These are phyloP conservation scores for Vitis rupestris DNA, from an alignment of 164 flowering plant species.

Conservation along the genomic window DNA sequence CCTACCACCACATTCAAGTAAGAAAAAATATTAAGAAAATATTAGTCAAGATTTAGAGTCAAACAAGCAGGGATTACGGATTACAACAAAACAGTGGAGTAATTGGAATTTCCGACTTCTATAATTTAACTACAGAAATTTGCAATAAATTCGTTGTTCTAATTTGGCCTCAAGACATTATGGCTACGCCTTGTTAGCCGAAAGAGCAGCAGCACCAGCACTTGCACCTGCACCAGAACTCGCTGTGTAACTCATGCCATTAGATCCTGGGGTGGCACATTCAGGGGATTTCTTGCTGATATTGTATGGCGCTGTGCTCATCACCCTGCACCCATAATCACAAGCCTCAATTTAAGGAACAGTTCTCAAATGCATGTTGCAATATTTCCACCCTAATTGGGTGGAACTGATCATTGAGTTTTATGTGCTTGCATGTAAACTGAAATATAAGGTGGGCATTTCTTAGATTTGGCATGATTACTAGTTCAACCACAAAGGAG, in stretches of 20 bases:
- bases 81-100: neutral
- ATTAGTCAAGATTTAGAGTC: slow-evolving; percentile 10
- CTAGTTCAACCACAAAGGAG: neutral
- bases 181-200: slow-evolving; percentile 5
- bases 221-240: slow-evolving; percentile 12
- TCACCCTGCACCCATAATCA: slow-evolving; percentile 31
- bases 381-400: neutral
- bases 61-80: slow-evolving; percentile 8
- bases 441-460: neutral
- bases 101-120: too few relatives aligned
- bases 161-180: neutral
- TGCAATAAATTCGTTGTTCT: slow-evolving; percentile 4
- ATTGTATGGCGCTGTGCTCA: slow-evolving; percentile 41
- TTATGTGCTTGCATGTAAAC: neutral
- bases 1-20: slow-evolving; percentile 13
- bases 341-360: neutral
- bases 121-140: slow-evolving; percentile 3
- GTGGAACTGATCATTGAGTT: neutral
- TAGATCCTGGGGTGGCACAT: slow-evolving; percentile 18
- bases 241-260: slow-evolving; percentile 14
- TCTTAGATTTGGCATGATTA: neutral
- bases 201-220: neutral
- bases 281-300: slow-evolving; percentile 31
- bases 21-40: neutral
- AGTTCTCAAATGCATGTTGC: neutral